A percentile compares a stretch with the other conserved stretches of the same genome.
Conservation (phyloP, 2,329 filamentous ascomycete genomes). For the Alternaria alternata region DNA sequence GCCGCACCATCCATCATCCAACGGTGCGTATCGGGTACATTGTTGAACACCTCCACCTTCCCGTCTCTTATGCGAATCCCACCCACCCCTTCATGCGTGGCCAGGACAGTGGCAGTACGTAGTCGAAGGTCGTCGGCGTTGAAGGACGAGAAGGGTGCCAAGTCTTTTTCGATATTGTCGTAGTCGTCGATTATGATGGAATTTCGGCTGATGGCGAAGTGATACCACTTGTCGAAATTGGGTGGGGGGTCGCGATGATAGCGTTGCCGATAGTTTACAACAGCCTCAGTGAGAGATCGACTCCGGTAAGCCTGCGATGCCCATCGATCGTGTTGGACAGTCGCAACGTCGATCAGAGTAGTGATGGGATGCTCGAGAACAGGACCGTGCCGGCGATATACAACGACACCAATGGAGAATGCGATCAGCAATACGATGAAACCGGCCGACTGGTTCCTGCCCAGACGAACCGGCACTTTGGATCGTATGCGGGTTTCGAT, state of each 20-base stretch:
- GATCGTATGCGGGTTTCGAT: constrained; percentile 40
- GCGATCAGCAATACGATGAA: constrained; percentile 54
- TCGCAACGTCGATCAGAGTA: constrained; percentile 61
- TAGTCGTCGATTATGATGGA: constrained; percentile 67
- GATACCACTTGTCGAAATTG: constrained; percentile 67
- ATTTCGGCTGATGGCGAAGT: constrained; percentile 61
- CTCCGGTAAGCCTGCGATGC: constrained; percentile 58
- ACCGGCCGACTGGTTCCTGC: constrained; percentile 40
- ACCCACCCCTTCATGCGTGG: constrained; percentile 64
- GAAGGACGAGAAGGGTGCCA: constrained; percentile 64
- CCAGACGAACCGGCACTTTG: constrained; percentile 42
- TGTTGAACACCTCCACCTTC: constrained; percentile 50
- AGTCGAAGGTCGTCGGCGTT: constrained; percentile 60
- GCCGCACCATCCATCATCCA: constrained; percentile 67
- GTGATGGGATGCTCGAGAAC: constrained; percentile 63
- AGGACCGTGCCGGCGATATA: constrained; percentile 53
- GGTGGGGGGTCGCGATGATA: constrained; percentile 66
- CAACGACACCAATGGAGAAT: constrained; percentile 37
- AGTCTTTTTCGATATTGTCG: constrained; percentile 65
- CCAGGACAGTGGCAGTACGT: constrained; percentile 61
- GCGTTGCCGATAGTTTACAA: constrained; percentile 60
- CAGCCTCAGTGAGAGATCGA: constrained; percentile 58
- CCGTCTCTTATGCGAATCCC: constrained; percentile 65
- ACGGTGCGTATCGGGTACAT: constrained; percentile 63
- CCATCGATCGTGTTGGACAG: constrained; percentile 59